Conservation (phyloP, 441 rosid genomes). For the Populus tomentosa region DNA sequence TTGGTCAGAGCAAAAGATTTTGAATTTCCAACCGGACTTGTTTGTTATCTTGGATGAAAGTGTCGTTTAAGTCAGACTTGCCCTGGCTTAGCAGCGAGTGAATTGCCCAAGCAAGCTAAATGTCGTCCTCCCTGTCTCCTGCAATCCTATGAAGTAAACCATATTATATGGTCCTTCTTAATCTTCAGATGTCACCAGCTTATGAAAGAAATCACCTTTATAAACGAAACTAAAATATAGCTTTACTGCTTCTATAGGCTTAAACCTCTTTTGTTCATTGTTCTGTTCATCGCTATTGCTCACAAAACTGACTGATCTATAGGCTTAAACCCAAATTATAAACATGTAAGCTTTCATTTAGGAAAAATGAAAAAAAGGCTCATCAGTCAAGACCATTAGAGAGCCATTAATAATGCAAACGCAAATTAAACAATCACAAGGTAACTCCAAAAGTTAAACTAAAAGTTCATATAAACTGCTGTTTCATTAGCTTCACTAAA, state of each 20-base stretch:
- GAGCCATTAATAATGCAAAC: not conserved
- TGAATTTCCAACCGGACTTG: too few relatives aligned
- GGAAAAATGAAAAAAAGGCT: not conserved
- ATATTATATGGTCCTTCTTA: not conserved
- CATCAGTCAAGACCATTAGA: not conserved
- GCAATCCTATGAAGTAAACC: not conserved
- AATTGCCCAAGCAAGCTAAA: not conserved
- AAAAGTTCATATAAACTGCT: conserved; percentile 14
- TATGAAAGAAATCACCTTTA: not conserved
- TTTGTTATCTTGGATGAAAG: too few relatives aligned
- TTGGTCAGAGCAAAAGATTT: too few relatives aligned
- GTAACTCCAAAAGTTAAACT: not conserved
- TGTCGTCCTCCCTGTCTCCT: not conserved
- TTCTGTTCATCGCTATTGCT: not conserved
- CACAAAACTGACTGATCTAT: not conserved
- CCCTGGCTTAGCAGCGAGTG: too few relatives aligned
- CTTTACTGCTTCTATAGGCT: not conserved
- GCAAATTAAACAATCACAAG: not conserved
- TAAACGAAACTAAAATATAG: not conserved
- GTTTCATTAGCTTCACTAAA: conserved; percentile 8
- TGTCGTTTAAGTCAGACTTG: too few relatives aligned
- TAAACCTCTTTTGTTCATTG: not conserved
- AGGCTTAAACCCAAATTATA: not conserved
- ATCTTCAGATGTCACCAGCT: not conserved
- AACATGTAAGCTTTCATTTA: not conserved